Base-by-base conservation (phyloP, 2,329 filamentous ascomycete genomes). In the Ambrosiella beaveri region DNA sequence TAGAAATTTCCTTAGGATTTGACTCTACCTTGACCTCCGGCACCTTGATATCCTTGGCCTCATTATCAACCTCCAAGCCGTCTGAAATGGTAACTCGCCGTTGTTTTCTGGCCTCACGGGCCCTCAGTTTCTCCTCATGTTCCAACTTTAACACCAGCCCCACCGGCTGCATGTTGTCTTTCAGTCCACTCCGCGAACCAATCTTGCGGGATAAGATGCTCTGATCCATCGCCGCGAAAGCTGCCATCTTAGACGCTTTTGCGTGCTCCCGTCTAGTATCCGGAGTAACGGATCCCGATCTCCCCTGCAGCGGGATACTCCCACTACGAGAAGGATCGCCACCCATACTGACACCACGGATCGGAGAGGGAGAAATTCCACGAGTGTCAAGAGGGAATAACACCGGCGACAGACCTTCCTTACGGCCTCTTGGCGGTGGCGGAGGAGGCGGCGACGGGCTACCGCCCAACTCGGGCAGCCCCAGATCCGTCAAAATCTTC, bases 221-320 rank as follows among this genome's bases (percentile, higher is more conserved):
- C 65, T 83, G 80, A 59, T 84, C 81, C 19, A 82, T 73, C 1
- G 79, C 80, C n/a, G 79, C 75, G 67, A 82, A 84, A 0, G 78
- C 79, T 7, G 78, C 77, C 45, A 73, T 71, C 64, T 83, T 79
- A 61, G 74, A 77, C 9, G 71, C 69, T 2, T 75, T 51, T 35
- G 45, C 47, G 2, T 49, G 37, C 41, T 59, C 57, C 9, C 50
- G 41, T n/a, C 57, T 55, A 41, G 55, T 57, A 19, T 60, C 55
- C 2, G 59, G 41, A 27, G 60, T 57, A 35, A 55, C 53, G n/a
- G 38, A 56, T 8, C 58, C 54, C 2, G 52, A 37, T 8, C 52
- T 37, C 9, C n/a, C 52, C 2, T 27, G 27, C 27, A 4, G 27
- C 27, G 27, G 27, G 27, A 15, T 41, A 17, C 39, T 15, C 4